Base-by-base conservation (phyloP, 805 yeast species). In the Phaffomyces thermotolerans region DNA sequence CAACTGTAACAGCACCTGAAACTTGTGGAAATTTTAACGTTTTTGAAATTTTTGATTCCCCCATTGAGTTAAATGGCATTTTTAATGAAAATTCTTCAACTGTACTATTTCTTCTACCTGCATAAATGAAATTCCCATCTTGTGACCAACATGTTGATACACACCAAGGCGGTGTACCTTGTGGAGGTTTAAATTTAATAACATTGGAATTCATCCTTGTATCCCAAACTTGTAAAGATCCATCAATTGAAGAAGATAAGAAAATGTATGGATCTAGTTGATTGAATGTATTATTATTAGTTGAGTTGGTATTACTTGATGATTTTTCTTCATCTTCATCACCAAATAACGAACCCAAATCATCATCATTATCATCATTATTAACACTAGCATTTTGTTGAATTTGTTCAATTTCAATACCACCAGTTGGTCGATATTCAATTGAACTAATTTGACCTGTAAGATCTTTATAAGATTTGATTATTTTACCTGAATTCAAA, bases 81-180 rank as follows among this genome's bases (percentile, higher is more conserved):
- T 79, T 72, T 10, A 85, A 47, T 33, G 81, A 81, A 42, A 76
- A 75, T 55, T 82, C 87, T 52, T 91, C 96, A 6, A 91, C 88
- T 2, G 82, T 71, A 37, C 93, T 83, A 59, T 91, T 93, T 62
- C 99, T 75, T 50, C 99, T 74, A 0, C 98, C 99, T 4, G 81
- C 88, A 57, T 72, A 91, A 6, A 89, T 71, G 35, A 67, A 71
- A 44, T 85, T 81, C 10, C 99, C 99, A 54, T 83, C 81, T 41
- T 69, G 69, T 8, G 95, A 81, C 97, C 98, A 91, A 44, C 85
- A 78, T 0, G 96, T 78, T 8, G 87, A 76, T 74, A 84, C 79
- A 62, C 95, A 84, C 98, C 98, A 93, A 0, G 98, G 98, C 0
- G 98, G 96, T 0, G 83, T 74, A 2, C 77, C 78, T 9, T 73